phyloP scores from a whole-genome alignment of 2,329 filamentous ascomycete species.

The Colletotrichum salicis region DNA sequence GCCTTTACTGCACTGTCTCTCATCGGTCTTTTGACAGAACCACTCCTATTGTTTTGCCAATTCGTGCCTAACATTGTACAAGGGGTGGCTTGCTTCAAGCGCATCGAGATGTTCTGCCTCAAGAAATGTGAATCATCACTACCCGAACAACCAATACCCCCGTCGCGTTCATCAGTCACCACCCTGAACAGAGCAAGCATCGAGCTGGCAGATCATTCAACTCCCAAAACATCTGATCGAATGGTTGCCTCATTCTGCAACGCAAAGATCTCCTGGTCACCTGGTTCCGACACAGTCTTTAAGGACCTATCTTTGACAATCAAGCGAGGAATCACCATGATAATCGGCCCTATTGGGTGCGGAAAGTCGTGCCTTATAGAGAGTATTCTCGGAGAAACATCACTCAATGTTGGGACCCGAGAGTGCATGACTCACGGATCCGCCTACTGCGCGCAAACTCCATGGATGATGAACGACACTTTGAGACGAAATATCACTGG shows the following conservation, averaged over 20 bases:
- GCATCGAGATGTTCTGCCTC: constrained; percentile 9
- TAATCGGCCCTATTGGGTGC: constrained; percentile 18
- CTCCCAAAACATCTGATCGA: no score
- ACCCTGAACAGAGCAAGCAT: not conserved
- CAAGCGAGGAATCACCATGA: constrained; percentile 2
- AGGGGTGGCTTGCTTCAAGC: constrained; percentile 8
- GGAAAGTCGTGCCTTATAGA: constrained; percentile 22
- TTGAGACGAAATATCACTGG: constrained; percentile 25
- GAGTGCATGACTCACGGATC: not conserved
- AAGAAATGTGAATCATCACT: not conserved
- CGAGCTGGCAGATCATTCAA: not conserved
- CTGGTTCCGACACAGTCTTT: not conserved
- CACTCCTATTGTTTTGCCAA: constrained; percentile 26
- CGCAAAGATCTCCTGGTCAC: not conserved
- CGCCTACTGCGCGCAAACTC: constrained; percentile 24
- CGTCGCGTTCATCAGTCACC: not conserved
- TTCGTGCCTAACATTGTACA: constrained; percentile 9
- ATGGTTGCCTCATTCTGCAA: not conserved
- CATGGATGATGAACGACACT: constrained; percentile 25
- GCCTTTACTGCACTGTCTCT: constrained; percentile 37
- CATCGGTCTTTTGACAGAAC: constrained; percentile 37
- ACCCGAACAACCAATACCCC: not conserved
- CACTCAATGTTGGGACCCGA: not conserved
- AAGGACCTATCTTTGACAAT: not conserved
- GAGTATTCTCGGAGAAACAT: constrained; percentile 19